A percentile compares a stretch with the other conserved stretches of the same genome.
Conservation (phyloP, 331 rosid genomes). For the Pyracantha coccinea region DNA sequence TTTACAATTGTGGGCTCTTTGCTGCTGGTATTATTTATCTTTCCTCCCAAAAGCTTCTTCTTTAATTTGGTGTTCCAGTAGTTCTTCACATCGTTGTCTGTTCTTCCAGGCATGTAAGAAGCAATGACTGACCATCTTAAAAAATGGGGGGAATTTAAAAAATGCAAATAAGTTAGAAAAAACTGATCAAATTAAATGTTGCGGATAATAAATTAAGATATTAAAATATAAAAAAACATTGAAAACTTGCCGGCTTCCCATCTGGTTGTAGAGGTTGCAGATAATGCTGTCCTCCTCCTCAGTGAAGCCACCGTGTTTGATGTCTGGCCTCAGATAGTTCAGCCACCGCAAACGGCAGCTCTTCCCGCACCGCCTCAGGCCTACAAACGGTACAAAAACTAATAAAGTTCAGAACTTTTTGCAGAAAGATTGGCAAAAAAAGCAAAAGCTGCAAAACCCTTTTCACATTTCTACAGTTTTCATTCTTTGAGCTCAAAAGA, state of each 20-base stretch:
- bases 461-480: neutral
- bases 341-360: constrained; percentile 91
- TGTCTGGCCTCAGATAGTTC: constrained; percentile 82
- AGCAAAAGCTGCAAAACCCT: neutral
- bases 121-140: constrained; percentile 82
- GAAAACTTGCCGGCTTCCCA: constrained; percentile 73
- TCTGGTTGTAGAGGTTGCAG: constrained; percentile 47
- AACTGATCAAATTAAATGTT: neutral
- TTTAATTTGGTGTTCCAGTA: constrained; percentile 86
- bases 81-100: constrained; percentile 91
- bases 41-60: constrained; percentile 54
- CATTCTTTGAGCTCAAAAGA: neutral
- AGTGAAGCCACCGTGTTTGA: constrained; percentile 80
- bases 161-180: neutral
- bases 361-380: constrained; percentile 80
- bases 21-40: neutral
- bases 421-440: neutral
- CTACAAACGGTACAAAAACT: constrained; percentile 18
- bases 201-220: neutral
- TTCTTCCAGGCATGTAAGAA: constrained; percentile 67
- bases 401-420: neutral
- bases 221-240: neutral
- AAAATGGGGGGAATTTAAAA: neutral
- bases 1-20: neutral
- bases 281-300: constrained; percentile 78